Evolutionary conservation across 2,329 filamentous ascomycete genomes (phyloP), one percentile per base, ranked within the genome.

Genomic region (Sordariomycetes sp.): DNA sequence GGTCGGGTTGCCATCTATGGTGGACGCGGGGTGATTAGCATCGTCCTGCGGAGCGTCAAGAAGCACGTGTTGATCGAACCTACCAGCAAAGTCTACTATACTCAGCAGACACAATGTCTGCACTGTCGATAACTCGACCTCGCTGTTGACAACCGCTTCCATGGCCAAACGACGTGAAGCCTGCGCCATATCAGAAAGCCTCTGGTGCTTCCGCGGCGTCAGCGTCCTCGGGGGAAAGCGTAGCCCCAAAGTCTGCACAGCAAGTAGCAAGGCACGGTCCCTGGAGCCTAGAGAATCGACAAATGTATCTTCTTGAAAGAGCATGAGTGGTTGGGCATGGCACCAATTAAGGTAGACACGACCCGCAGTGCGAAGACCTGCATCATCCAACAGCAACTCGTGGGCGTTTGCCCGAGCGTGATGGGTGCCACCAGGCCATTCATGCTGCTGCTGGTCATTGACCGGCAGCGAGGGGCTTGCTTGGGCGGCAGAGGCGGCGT

Each of bases 281-380:
- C 67, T 55, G 16, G 50, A 42, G 11, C 49, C 41, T 6, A 70
- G 44, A 24, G 51, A 61, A 6, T 47, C 39, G 8, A 68, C 35
- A 39, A 71, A 67, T 2, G 42, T 52, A 4, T 53, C 48, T 9
- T 54, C 43, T 14, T 59, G 50, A 33, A 72, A 72, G 0, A 72
- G 48, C 12, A 60, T 58, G 16, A 72, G 49, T 6, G 67, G 66
- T 33, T 72, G 68, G 17, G 58, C 63, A 34, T 71, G 63, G 35
- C 65, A 67, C 41, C 64, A 70, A 5, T 54, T 44, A 4, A 69
- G 41, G 42, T 70, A 72, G 3, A 59, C 44, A 30, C 62, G 51
- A 10, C 41, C 46, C 15, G 36, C 38, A 8, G 39, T 33, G 11
- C 39, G 20, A 16, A 47, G 21, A 12, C 30, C 37, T 17, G 36